Conservation (phyloP, 83 land plant genomes). For the Larix sibirica region DNA sequence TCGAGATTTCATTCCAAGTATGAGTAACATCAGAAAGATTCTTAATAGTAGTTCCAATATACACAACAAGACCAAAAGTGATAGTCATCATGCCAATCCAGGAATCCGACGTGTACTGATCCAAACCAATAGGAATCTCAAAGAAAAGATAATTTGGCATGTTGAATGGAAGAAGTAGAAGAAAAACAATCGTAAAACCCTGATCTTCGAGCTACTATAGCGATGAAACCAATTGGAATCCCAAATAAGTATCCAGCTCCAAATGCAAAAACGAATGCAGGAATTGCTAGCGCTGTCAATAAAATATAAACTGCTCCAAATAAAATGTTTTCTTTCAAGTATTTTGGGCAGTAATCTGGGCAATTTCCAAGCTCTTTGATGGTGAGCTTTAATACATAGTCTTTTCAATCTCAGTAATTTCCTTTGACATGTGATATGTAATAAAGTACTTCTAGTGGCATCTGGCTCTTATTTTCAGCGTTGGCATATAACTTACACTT, state of each 20-base stretch:
- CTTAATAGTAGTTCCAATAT: constrained; percentile 88
- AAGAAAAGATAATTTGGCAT: constrained; percentile 88
- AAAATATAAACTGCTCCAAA: too few species aligned
- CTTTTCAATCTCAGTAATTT: too few species aligned
- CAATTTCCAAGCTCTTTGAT: too few species aligned
- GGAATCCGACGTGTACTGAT: constrained; percentile 73
- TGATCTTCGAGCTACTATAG: constrained; percentile 75
- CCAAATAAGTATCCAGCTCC: constrained; percentile 43
- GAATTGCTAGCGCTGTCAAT: too few species aligned
- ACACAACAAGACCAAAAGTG: constrained; percentile 69
- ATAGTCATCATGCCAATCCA: constrained; percentile 97
- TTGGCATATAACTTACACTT: too few species aligned
- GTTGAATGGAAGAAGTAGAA: constrained; percentile 85
- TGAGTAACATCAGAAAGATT: constrained; percentile 92
- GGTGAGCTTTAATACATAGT: too few species aligned
- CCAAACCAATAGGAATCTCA: constrained; percentile 71
- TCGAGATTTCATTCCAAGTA: constrained; percentile 74
- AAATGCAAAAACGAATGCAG: too few species aligned
- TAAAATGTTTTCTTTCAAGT: too few species aligned
- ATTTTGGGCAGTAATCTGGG: too few species aligned
- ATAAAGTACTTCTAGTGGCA: too few species aligned
- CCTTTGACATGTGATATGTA: too few species aligned
- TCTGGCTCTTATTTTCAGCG: too few species aligned
- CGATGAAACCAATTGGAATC: constrained; percentile 67
- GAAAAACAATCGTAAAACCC: constrained; percentile 70